Percentiles rank a stretch among this genome's conserved stretches.
Conservation (phyloP, 2,329 filamentous ascomycete genomes). For the Aspergillus thermomutatus region DNA sequence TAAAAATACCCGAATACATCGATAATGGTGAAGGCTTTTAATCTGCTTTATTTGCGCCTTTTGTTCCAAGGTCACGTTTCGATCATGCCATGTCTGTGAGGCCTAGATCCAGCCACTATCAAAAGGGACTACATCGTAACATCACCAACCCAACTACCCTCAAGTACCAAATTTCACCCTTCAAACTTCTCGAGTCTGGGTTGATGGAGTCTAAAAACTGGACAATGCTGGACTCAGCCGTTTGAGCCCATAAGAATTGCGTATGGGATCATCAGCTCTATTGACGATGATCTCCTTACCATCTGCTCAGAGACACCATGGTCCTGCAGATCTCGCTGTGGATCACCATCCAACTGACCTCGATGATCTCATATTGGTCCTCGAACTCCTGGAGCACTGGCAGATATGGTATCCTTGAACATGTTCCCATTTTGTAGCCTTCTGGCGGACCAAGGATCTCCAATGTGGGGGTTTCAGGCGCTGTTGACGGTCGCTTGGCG, state of each 20-base stretch:
- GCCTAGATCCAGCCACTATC: not conserved
- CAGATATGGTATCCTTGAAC: not conserved
- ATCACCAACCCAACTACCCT: not conserved
- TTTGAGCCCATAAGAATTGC: not conserved
- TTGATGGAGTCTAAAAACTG: not conserved
- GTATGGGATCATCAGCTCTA: slow-evolving; percentile 1
- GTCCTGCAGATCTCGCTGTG: not conserved
- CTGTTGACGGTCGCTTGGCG: not conserved
- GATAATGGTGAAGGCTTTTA: not conserved
- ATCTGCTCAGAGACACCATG: not conserved
- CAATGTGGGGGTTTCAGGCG: not conserved
- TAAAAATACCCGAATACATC: not conserved
- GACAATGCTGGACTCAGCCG: not conserved
- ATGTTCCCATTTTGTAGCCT: not conserved
- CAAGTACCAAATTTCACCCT: not conserved
- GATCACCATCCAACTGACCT: not conserved
- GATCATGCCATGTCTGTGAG: not conserved
- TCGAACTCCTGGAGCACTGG: not conserved
- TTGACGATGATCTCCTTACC: not conserved
- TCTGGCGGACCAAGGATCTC: not conserved
- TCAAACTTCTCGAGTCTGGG: not conserved
- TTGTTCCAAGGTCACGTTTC: not conserved
- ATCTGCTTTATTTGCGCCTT: not conserved
- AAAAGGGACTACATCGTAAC: not conserved
- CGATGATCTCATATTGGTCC: not conserved